Percentiles rank a stretch among this genome's conserved stretches.
Conservation (phyloP, 164 flowering plant genomes). For the Berberis vulgaris region DNA sequence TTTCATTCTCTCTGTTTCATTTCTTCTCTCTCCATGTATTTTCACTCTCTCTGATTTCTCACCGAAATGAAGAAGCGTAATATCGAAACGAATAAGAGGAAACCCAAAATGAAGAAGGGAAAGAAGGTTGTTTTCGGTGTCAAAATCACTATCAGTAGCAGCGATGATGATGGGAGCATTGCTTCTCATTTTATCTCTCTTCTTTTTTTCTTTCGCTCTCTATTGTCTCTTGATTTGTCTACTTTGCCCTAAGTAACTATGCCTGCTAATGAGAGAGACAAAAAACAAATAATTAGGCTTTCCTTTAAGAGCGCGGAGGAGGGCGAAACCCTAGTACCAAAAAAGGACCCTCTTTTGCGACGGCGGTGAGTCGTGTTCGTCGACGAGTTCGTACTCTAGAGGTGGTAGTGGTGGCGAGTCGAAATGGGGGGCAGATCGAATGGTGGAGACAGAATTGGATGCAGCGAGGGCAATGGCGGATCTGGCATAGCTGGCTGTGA, state of each 20-base stretch:
- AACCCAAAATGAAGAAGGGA: too few species aligned
- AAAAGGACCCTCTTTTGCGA: slow-evolving; percentile 11
- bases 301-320: not conserved
- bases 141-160: too few species aligned
- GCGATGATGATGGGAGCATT: too few species aligned
- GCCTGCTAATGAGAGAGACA: slow-evolving; percentile 8
- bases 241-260: not conserved
- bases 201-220: not conserved
- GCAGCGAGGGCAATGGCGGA: slow-evolving; percentile 75
- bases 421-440: slow-evolving; percentile 24
- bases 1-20: too few species aligned
- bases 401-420: not conserved
- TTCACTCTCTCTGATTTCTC: too few species aligned
- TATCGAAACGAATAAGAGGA: too few species aligned
- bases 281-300: slow-evolving; percentile 5
- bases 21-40: too few species aligned
- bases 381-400: slow-evolving; percentile 8
- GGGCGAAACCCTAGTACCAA: slow-evolving; percentile 5
- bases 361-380: slow-evolving; percentile 15
- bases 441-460: slow-evolving; percentile 55
- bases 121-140: too few species aligned
- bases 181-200: not conserved
- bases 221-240: not conserved
- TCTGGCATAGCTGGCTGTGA: slow-evolving; percentile 36
- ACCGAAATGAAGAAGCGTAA: too few species aligned